Base-by-base conservation (phyloP, 331 rosid genomes). In the Stylosanthes scabra region DNA sequence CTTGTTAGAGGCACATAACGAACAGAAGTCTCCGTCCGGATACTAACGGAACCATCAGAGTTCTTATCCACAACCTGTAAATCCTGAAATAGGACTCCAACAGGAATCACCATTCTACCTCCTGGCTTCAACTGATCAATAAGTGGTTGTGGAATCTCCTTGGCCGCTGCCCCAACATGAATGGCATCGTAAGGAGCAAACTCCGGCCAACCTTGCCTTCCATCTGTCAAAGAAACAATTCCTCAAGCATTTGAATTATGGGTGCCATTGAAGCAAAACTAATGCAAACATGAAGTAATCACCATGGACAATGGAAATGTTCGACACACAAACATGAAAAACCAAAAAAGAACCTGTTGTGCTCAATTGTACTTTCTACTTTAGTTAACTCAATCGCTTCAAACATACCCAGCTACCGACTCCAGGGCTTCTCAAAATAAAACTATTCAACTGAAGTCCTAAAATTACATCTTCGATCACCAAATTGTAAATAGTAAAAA, bases 101-200 rank as follows among this genome's bases (percentile, higher is more conserved):
- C 98, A 7, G 99, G 98, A 74, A 95, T 95, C 78, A 95, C 97
- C 96, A 95, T 79, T 81, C 97, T 85, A 72, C 99, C 99, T 59
- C 99, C 99, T 2, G 98, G 92, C 86, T 90, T 95, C 87, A 95
- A 76, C 79, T 95, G 99, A 7, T 95, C 97, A 15, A 90, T 75
- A 25, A 95, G 97, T 39, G 89, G 66, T 62, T 86, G 91, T 1
- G 98, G 99, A 70, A 95, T 88, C 83, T 95, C 98, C 2, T 85
- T 57, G 39, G 98, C 98, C 0, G 98, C 99, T 20, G 99, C 99
- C 69, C 99, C 99, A 10, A 95, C 99, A 51, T 95, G 99, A 75
- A 95, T 92, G 42, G 99, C 97, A 67, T 92, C 96, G 34, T 92
- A 95, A 16, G 99, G 92, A 29, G 88, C 96, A 68, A 37, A 80